These are phyloP conservation scores for Triticum aestivum DNA, from an alignment of 176 grass and related monocot genomes.

Conservation along the genomic window IWGSC_CS_RefSeq_v2.1 NC_057806.1:656067137-656067636, in stretches of 20 bases:
- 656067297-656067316: background rate
- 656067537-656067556: background rate
- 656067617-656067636: background rate
- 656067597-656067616: background rate
- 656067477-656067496: conserved; percentile 36
- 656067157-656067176: background rate
- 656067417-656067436: conserved; percentile 64
- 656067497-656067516: background rate
- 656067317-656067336: conserved; percentile 8
- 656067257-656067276: background rate
- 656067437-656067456: conserved; percentile 65
- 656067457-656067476: conserved; percentile 65
- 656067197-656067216: background rate
- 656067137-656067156: background rate
- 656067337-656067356: background rate
- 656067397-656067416: conserved; percentile 60
- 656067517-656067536: conserved; percentile 3
- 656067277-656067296: conserved; percentile 5
- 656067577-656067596: background rate
- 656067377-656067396: conserved; percentile 67
- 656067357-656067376: conserved; percentile 71
- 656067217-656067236: background rate
- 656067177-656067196: background rate
- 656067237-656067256: background rate
- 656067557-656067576: background rate